A percentile compares a stretch with the other conserved stretches of the same genome.
Conservation (phyloP, 2,329 filamentous ascomycete species). For the Aspergillus ochraceoroseus region DNA sequence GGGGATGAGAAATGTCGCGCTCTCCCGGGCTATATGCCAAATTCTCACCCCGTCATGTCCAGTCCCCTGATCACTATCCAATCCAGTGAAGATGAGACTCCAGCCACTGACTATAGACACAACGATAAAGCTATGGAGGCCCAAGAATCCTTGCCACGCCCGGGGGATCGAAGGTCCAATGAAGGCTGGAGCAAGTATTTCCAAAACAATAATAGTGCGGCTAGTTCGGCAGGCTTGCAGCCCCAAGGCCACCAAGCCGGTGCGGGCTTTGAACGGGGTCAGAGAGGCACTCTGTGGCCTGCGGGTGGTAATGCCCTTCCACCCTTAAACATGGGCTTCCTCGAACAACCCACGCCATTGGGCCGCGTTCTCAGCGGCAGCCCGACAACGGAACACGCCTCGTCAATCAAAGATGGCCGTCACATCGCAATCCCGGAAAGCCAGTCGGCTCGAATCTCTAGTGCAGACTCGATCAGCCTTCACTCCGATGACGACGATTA, state of each 20-base stretch:
- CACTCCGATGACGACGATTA: slow-evolving; percentile 34
- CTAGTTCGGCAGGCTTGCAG: slow-evolving; percentile 22
- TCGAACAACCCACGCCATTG: slow-evolving; percentile 39
- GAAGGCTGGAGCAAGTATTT: slow-evolving; percentile 50
- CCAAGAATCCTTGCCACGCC: slow-evolving; percentile 17
- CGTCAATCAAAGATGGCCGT: slow-evolving; percentile 26
- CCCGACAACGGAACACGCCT: slow-evolving; percentile 39
- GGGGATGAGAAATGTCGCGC: slow-evolving; percentile 30
- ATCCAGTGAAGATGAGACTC: slow-evolving; percentile 25
- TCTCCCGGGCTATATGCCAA: slow-evolving; percentile 21
- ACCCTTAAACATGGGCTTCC: slow-evolving; percentile 35
- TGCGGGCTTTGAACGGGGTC: slow-evolving; percentile 34
- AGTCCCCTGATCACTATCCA: slow-evolving; percentile 31
- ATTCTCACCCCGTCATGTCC: slow-evolving; percentile 18
- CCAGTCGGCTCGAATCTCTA: slow-evolving; percentile 44
- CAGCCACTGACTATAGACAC: slow-evolving; percentile 22
- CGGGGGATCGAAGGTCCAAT: slow-evolving; percentile 42
- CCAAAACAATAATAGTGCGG: slow-evolving; percentile 33
- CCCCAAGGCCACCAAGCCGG: slow-evolving; percentile 22
- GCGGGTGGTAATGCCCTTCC: slow-evolving; percentile 29
- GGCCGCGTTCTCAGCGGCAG: slow-evolving; percentile 41
- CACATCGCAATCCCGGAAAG: slow-evolving; percentile 37
- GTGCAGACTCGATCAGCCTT: slow-evolving; percentile 40
- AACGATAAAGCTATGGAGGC: slow-evolving; percentile 23
- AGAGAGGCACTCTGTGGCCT: slow-evolving; percentile 41